Base-by-base conservation (phyloP, 164 flowering plant genomes). In the Vitis labrusca region DNA sequence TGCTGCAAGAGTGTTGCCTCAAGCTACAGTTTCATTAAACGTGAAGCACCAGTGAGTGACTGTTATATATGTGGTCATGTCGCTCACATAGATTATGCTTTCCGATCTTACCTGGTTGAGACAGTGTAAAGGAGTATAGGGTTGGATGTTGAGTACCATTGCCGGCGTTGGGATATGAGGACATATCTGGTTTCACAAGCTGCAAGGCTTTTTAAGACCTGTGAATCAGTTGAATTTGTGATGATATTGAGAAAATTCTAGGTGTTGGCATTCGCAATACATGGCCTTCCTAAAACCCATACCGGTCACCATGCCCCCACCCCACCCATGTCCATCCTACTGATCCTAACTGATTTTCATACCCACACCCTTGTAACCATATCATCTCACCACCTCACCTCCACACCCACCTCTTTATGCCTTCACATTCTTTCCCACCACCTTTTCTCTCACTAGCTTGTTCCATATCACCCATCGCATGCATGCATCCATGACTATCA, bases 151-250 rank as follows among this genome's bases (percentile, higher is more conserved):
- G 97, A 88, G 75, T 94, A 89, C 65, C 85, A 85, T 67, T 94
- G 98, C 71, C 84, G 98, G 48, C 91, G 97, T 14, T 94, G 98
- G 85, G 95, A 94, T 84, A 76, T 83, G 14, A 89, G 81, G 71
- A 87, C 89, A 9, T 85, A 85, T 66, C 80, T 94, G 48, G 78
- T 88, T 68, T 61, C 88, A 50, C 92, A 88, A 85, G 91, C 84
- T 62, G 56, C 54, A 8, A 81, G 64, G 69, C 74, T 86, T 68
- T 53, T 88, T 17, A 62, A 83, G 61, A 79, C 74, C 9, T 88
- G 93, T 68, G 75, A 85, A 73, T 67, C 89, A 17, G 64, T 85
- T 53, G 80, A 81, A 53, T 83, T 91, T 30, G 48, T 3, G 88
- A 81, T 51, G 85, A 85, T 12, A 65, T 87, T 69, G 83, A 83